A percentile compares a stretch with the other conserved stretches of the same genome.
Conservation (phyloP, 495 filamentous ascomycete species). For the Astrothelium subdiscretum region DNA sequence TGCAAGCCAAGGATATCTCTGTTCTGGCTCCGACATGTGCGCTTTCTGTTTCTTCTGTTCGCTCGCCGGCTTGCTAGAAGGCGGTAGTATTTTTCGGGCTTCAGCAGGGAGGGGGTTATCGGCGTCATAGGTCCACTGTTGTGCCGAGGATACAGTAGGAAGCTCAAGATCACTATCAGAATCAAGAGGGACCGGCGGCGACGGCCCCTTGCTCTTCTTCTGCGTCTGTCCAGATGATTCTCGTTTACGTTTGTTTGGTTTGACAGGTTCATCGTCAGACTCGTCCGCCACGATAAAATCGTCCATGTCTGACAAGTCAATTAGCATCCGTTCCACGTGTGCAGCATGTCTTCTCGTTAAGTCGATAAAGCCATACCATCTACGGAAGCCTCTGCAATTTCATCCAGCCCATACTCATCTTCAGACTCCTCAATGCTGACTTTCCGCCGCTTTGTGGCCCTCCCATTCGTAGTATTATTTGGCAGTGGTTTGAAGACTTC, state of each 20-base stretch:
- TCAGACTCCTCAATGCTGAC: slow-evolving; percentile 45
- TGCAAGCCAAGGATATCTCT: slow-evolving; percentile 83
- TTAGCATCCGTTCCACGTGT: slow-evolving; percentile 18
- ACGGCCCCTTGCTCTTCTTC: slow-evolving; percentile 42
- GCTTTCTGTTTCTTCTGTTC: slow-evolving; percentile 55
- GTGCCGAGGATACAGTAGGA: slow-evolving; percentile 58
- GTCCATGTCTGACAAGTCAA: slow-evolving; percentile 48
- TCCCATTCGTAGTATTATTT: slow-evolving; percentile 22
- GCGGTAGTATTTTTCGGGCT: slow-evolving; percentile 33
- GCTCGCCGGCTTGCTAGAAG: slow-evolving; percentile 30
- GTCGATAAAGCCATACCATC: too few relatives aligned
- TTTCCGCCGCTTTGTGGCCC: slow-evolving; percentile 24
- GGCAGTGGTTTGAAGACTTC: slow-evolving; percentile 33
- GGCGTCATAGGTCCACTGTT: slow-evolving; percentile 79
- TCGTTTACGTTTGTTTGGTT: slow-evolving; percentile 63
- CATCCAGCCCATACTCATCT: slow-evolving; percentile 57
- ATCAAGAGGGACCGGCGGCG: slow-evolving; percentile 31
- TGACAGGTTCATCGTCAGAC: slow-evolving; percentile 58
- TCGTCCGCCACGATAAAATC: slow-evolving; percentile 79
- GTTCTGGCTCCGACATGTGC: slow-evolving; percentile 64
- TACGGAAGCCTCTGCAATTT: slow-evolving; percentile 37
- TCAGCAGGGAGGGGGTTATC: slow-evolving; percentile 53
- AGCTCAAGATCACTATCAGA: slow-evolving; percentile 44
- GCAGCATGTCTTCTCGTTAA: too few relatives aligned
- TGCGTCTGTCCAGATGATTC: slow-evolving; percentile 41